Base-by-base conservation (phyloP, 345 rosid genomes). In the Mallotus nudiflorus region DNA sequence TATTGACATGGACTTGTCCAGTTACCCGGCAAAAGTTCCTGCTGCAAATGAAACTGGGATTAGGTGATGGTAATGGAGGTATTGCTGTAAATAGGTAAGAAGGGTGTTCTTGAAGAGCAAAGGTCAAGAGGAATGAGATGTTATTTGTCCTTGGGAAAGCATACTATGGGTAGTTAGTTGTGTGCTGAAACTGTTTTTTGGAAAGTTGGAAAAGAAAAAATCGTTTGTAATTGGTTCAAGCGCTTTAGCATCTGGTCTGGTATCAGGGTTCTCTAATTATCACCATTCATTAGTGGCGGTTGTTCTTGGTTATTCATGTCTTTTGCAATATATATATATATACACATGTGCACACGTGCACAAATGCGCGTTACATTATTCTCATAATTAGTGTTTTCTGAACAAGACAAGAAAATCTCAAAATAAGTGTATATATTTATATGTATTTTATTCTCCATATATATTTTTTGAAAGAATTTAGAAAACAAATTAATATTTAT, bases 1-100 rank as follows among this genome's bases (percentile, higher is more conserved):
- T 56, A 82, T 95, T 35, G 99, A 95, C 84, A 78, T 92, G 42
- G 98, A 95, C 80, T 71, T 96, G 80, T 88, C 93, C 46, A 86
- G 77, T 76, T 92, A 91, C 76, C 91, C 96, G 14, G 77, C 83
- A 46, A 83, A 88, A 69, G 97, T 92, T 24, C 94, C 95, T 52
- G 86, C 96, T 60, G 97, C 86, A 16, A 87, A 83, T 73, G 82
- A 73, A 60, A 78, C 74, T 63, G 86, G 45, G 73, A 67, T 56
- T 72, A 83, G 93, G 77, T 86, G 89, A 91, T 69, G 51, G 25
- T 64, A 55, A 40, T 62, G 67, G 49, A 39, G 66, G 60, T 70
- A 58, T 46, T 65, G 73, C 77, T 46, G 45, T 66, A 67, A 65
- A 68, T 45, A 54, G 48, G 46, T 55, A 56, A 73, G 75, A 58